Conservation (phyloP, 495 filamentous ascomycete genomes). For the Penicillium egyptiacum region DNA sequence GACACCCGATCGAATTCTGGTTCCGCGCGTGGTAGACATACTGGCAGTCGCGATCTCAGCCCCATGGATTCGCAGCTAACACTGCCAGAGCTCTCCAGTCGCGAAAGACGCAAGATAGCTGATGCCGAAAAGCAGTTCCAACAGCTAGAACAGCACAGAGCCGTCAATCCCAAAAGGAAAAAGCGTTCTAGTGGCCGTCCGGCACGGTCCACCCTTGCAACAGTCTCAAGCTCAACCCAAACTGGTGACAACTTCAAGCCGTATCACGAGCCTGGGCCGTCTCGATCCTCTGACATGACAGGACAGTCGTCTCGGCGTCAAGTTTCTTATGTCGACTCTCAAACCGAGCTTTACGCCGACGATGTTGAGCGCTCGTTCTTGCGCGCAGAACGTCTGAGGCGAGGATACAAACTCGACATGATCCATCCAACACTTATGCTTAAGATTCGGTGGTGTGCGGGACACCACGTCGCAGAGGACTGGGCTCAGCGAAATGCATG, state of each 20-base stretch:
- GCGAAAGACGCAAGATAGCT: constrained; percentile 84
- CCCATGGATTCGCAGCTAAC: constrained; percentile 45
- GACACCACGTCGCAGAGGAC: not conserved
- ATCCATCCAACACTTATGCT: not conserved
- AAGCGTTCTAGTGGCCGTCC: constrained; percentile 50
- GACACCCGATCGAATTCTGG: constrained; percentile 68
- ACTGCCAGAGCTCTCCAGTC: constrained; percentile 70
- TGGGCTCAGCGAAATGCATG: constrained; percentile 1
- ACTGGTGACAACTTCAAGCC: constrained; percentile 11
- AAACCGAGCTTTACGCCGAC: not conserved
- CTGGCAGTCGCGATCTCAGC: constrained; percentile 79
- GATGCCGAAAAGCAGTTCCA: constrained; percentile 75
- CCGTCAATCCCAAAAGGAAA: constrained; percentile 38
- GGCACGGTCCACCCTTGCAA: constrained; percentile 29
- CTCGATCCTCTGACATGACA: not conserved
- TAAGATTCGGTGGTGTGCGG: not conserved
- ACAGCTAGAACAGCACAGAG: constrained; percentile 52
- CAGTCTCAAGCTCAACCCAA: constrained; percentile 26
- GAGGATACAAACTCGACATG: constrained; percentile 3
- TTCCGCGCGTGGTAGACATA: constrained; percentile 66
- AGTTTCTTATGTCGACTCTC: not conserved
- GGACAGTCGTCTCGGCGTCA: not conserved
- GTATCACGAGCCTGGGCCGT: not conserved
- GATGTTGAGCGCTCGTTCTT: not conserved
- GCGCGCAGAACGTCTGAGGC: not conserved